Percentiles rank a stretch among this genome's conserved stretches.
Conservation (phyloP, 495 filamentous ascomycete species). For the Hypoxylon perforatum region DNA sequence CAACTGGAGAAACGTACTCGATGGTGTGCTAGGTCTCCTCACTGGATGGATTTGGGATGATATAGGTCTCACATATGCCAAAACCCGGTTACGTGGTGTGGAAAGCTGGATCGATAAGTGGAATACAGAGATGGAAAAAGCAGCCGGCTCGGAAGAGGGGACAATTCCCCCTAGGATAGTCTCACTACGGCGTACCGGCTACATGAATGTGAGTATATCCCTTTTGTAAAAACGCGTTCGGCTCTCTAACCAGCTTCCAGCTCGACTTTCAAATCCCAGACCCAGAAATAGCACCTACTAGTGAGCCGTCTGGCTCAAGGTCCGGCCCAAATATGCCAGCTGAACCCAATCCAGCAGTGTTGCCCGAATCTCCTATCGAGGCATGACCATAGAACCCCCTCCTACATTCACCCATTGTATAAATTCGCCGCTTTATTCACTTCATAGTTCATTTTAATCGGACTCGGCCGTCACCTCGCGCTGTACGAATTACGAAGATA, state of each 20-base stretch:
- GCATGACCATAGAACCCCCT: not conserved
- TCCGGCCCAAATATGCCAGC: conserved; percentile 34
- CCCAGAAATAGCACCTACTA: conserved; percentile 68
- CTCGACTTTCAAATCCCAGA: conserved; percentile 88
- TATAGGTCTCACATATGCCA: conserved; percentile 75
- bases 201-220: conserved; percentile 77
- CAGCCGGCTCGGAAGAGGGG: conserved; percentile 61
- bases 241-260: conserved; percentile 46
- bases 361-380: conserved; percentile 20
- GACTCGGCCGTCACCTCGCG: conserved; percentile 23
- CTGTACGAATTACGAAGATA: conserved; percentile 47
- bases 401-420: conserved; percentile 19
- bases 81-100: conserved; percentile 70
- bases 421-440: conserved; percentile 23
- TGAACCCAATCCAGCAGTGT: conserved; percentile 28
- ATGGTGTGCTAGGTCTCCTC: conserved; percentile 77
- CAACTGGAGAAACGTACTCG: conserved; percentile 74
- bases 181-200: conserved; percentile 82
- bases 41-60: conserved; percentile 97
- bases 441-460: conserved; percentile 37
- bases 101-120: conserved; percentile 84
- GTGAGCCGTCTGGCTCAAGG: conserved; percentile 41
- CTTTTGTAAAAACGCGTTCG: not conserved
- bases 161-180: conserved; percentile 74
- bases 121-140: conserved; percentile 73